Base-by-base conservation (phyloP, 2,329 filamentous ascomycete species). In the Simplicillium sp. region DNA sequence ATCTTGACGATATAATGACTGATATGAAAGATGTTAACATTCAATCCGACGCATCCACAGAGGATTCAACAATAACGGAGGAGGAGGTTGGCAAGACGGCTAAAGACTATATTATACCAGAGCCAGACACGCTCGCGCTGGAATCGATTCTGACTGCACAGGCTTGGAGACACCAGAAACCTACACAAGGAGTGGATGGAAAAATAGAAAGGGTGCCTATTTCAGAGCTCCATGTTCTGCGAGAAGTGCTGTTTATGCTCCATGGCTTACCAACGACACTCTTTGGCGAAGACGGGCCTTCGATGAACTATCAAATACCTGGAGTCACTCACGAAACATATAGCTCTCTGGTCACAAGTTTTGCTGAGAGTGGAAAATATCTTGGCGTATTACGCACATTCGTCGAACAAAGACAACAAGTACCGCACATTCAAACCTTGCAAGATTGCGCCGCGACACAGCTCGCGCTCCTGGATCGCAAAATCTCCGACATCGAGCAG, bases 221-320 rank as follows among this genome's bases (percentile, higher is more conserved):
- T 6, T 76, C 83, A 0, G 89, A 95, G 55, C 66, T 84, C 2
- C 80, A 89, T 47, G 67, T 81, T 11, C 65, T 89, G 18, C 77
- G 87, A 37, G 88, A 97, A 40, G 75, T 79, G 0, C 66, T 96
- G 1, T 90, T 87, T 52, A 94, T 96, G 86, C 71, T 97, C 0
- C 76, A 79, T 40, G 89, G 89, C 1, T 65, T 92, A 4, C 74
- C 80, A 6, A 90, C 84, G 3, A 82, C 79, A 2, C 55, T 95
- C 1, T 95, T 89, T 51, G 64, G 63, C 42, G 16, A 50, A 3
- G 53, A 67, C 37, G 66, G 62, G 12, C 65, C 66, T 0, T 55
- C 61, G 2, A 51, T 61, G 4, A 51, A 50, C 1, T 75, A 68
- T 40, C 68, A 75, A 42, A 62, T 77, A 18, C 52, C 59, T 0